A percentile compares a stretch with the other conserved stretches of the same genome.
Conservation (phyloP, 305 asterid species). For the Fraxinus paxiana region DNA sequence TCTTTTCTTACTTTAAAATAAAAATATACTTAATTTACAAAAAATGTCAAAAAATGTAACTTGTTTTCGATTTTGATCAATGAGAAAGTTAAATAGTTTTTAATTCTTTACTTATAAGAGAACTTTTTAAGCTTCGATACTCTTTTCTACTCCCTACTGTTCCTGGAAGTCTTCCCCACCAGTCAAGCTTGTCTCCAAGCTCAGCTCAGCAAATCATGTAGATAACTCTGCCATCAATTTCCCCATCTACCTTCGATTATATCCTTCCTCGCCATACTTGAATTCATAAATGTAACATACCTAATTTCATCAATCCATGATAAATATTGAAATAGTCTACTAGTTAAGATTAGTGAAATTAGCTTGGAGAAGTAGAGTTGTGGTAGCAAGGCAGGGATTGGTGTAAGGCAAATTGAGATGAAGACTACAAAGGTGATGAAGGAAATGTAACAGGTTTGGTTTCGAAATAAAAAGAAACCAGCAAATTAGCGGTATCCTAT, state of each 20-base stretch:
- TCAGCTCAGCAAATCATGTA: not conserved
- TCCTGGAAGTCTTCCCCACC: not conserved
- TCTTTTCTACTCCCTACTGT: not conserved
- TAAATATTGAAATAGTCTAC: not conserved
- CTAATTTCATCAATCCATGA: too few relatives aligned
- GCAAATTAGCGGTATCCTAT: not conserved
- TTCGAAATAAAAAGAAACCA: not conserved
- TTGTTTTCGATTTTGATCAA: not conserved
- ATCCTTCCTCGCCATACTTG: not conserved
- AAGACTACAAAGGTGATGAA: not conserved
- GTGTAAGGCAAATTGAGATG: not conserved
- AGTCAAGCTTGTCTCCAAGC: not conserved
- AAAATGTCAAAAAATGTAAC: not conserved
- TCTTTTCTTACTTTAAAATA: not conserved
- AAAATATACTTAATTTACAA: too few relatives aligned
- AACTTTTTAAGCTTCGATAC: not conserved
- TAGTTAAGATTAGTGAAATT: not conserved
- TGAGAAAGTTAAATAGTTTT: not conserved
- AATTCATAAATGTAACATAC: not conserved
- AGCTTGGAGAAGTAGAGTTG: not conserved
- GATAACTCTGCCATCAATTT: not conserved
- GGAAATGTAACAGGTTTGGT: not conserved
- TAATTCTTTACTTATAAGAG: not conserved
- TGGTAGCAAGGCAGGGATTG: not conserved
- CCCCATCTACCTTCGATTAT: not conserved